Percentiles rank a stretch among this genome's conserved stretches.
Evolutionary conservation across 495 filamentous ascomycete species (phyloP).

Genomic region (Penicillium tannophilum): DNA sequence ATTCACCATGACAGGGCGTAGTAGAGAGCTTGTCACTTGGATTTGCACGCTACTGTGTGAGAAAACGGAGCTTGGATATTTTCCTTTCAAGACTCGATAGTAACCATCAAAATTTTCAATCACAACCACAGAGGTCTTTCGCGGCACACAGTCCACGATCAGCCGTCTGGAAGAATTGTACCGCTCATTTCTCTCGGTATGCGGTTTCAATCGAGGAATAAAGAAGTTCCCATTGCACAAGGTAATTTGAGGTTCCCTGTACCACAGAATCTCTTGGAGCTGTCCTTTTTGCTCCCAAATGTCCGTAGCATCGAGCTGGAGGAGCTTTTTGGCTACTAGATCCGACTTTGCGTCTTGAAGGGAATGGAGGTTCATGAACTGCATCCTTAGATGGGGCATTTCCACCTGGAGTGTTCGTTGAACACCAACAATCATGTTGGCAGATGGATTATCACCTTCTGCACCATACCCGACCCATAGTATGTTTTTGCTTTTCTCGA

Average conservation of each 20-base stretch:
- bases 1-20: slow-evolving; percentile 18
- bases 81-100: slow-evolving; percentile 19
- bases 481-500: slow-evolving; percentile 37
- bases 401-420: slow-evolving; percentile 32
- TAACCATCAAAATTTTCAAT: slow-evolving; percentile 10
- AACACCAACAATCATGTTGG: slow-evolving; percentile 43
- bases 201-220: slow-evolving; percentile 35
- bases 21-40: slow-evolving; percentile 15
- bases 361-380: slow-evolving; percentile 31
- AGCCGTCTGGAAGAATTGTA: slow-evolving; percentile 40
- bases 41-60: slow-evolving; percentile 10
- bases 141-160: slow-evolving; percentile 20
- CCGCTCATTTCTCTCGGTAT: slow-evolving; percentile 32
- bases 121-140: slow-evolving; percentile 3
- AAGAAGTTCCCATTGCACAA: slow-evolving; percentile 25
- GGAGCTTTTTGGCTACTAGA: slow-evolving; percentile 21
- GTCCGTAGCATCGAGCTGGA: slow-evolving; percentile 27
- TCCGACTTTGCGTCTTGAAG: slow-evolving; percentile 11
- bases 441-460: slow-evolving; percentile 34
- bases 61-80: background rate
- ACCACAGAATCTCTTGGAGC: slow-evolving; percentile 20
- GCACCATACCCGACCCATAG: slow-evolving; percentile 44
- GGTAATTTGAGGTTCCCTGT: slow-evolving; percentile 28
- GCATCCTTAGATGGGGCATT: slow-evolving; percentile 29
- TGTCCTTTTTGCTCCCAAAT: slow-evolving; percentile 21